Evolutionary conservation across 495 filamentous ascomycete genomes (phyloP).

Genomic region (Trichoderma gamsii): DNA sequence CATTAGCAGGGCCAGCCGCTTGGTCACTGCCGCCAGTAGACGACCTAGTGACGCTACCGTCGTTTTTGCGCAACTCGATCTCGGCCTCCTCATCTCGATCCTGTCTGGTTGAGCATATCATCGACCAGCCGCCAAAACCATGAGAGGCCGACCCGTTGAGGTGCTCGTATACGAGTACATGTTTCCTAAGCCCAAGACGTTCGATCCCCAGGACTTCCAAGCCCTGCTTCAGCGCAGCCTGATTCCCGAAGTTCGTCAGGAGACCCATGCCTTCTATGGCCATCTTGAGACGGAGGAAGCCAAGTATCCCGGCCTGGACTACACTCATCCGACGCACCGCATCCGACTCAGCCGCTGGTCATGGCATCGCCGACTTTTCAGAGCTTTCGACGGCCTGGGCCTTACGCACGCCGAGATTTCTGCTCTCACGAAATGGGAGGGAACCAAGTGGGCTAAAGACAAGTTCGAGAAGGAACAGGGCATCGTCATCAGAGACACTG

Average conservation of each 20-base stretch:
- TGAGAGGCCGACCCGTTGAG: conserved; percentile 49
- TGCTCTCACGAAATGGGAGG: conserved; percentile 82
- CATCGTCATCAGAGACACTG: conserved; percentile 69
- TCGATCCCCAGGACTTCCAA: conserved; percentile 47
- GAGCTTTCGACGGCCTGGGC: conserved; percentile 69
- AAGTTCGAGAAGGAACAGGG: conserved; percentile 75
- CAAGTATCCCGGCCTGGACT: conserved; percentile 87
- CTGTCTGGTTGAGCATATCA: neutral
- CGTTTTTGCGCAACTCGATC: neutral
- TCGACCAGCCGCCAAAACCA: conserved; percentile 25
- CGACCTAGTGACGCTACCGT: neutral
- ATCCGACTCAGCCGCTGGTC: conserved; percentile 74
- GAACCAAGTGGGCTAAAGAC: conserved; percentile 84
- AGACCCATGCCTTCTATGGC: conserved; percentile 81
- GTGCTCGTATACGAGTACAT: conserved; percentile 50
- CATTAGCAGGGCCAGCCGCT: neutral
- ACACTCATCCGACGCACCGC: conserved; percentile 72
- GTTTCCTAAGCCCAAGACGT: conserved; percentile 46
- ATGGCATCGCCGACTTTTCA: conserved; percentile 76
- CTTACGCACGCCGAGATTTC: conserved; percentile 72
- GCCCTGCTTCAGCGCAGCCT: conserved; percentile 54
- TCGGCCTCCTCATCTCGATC: neutral
- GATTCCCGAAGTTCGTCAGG: conserved; percentile 82
- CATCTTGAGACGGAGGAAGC: conserved; percentile 78
- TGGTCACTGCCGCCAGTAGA: neutral